Evolutionary conservation across 176 grass and related monocot species (phyloP), one percentile per base, ranked within the genome.

Genomic region (Oryza coarctata): DNA sequence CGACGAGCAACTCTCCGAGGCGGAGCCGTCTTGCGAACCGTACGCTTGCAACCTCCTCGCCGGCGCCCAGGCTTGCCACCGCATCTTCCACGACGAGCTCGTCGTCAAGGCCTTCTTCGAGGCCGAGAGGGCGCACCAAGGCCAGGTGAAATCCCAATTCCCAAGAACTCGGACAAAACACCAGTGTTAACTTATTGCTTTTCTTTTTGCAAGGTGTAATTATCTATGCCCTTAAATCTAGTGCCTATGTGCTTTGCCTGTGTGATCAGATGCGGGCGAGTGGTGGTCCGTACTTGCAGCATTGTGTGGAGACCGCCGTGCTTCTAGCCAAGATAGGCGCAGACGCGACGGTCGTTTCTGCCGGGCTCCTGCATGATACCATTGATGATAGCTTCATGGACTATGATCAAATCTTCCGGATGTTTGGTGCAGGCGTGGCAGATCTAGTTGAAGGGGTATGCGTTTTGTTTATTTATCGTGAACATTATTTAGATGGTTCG

Each of bases 391-490:
- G 93, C 1, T 94, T 90, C 27, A 68, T 99, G 82, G 91, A 88
- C 67, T 95, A 95, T 27, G 89, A 90, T 57, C 63, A 88, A 81
- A 90, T 99, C 23, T 96, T 89, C 76, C 65, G 75, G 41, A 90
- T 87, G 89, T 99, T 99, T 30, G 93, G 97, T 27, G 91, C 91
- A 35, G 89, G 74, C 6, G 89, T 94, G 20, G 97, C 97, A 30
- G 91, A 92, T 90, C 89, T 99, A 30, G 93, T 99, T 84, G 89
- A 99, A 89, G 97, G 97, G 91, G 97, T 99, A 91, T 34, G 83
- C 28, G 50, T 64, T 87, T 75, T 66, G 67, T 34, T 79, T 77
- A 29, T 41, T 69, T 4, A 47, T 35, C 47, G 71, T 81, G 12
- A 14, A 20, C 32, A 50, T 70, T 88, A 14, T 73, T 80, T 72